Evolutionary conservation across 352 stramenopile genomes (phyloP).

Genomic region (Phytophthora idaei): DNA sequence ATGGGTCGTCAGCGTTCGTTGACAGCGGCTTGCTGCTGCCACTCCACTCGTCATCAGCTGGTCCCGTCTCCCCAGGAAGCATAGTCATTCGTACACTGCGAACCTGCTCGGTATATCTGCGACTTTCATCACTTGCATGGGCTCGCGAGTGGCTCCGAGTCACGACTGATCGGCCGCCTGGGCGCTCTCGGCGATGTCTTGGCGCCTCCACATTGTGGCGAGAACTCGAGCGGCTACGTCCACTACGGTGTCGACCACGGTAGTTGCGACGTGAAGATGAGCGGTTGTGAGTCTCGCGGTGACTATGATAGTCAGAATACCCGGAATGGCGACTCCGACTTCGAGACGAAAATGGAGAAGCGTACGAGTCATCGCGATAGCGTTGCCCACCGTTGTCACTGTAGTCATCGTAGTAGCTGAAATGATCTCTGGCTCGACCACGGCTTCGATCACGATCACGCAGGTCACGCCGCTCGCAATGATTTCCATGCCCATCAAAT

Average conservation of each 20-base stretch:
- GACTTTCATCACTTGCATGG: background rate
- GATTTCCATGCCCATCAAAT: background rate
- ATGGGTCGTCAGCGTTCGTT: background rate
- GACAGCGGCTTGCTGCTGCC: background rate
- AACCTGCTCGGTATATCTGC: background rate
- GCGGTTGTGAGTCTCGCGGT: background rate
- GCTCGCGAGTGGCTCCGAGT: background rate
- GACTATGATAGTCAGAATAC: background rate
- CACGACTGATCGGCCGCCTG: background rate
- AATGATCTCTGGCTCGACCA: background rate
- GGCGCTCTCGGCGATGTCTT: background rate
- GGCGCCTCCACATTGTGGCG: background rate
- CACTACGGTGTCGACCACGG: background rate
- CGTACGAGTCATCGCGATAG: background rate
- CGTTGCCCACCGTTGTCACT: background rate
- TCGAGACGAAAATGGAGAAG: background rate
- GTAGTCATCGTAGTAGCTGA: background rate
- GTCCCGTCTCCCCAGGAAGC: no score
- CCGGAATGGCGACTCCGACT: background rate
- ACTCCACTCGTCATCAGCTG: constrained; percentile 8
- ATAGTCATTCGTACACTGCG: background rate
- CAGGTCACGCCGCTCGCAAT: background rate
- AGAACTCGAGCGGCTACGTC: background rate
- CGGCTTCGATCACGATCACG: background rate
- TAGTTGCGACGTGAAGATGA: background rate